A percentile compares a stretch with the other conserved stretches of the same genome.
phyloP scores from a whole-genome alignment of 495 filamentous ascomycete species.

The Penicillium verhagenii region DNA sequence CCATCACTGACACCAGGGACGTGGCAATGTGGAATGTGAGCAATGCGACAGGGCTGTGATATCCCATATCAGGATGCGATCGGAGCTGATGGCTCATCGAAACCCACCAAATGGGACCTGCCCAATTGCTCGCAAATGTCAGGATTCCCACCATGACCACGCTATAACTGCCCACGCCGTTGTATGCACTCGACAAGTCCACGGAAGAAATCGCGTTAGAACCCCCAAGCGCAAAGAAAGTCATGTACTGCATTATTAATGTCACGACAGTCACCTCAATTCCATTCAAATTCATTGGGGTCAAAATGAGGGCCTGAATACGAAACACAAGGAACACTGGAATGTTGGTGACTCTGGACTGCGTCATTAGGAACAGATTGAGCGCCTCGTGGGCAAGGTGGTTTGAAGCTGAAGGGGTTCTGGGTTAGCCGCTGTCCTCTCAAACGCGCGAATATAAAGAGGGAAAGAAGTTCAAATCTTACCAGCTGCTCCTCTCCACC shows the following conservation, averaged over 20 bases:
- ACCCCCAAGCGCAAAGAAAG: constrained; percentile 90
- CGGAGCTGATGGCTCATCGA: constrained; percentile 58
- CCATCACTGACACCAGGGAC: constrained; percentile 73
- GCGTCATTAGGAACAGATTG: constrained; percentile 78
- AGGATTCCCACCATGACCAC: constrained; percentile 68
- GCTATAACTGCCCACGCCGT: constrained; percentile 71
- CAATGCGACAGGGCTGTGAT: constrained; percentile 50
- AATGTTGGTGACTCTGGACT: constrained; percentile 77
- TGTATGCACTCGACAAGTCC: constrained; percentile 80
- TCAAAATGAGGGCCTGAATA: constrained; percentile 53
- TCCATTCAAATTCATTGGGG: constrained; percentile 41
- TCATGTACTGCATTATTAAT: constrained; percentile 66
- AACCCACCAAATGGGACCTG: constrained; percentile 85
- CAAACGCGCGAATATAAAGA: background rate
- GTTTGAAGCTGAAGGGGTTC: constrained; percentile 13
- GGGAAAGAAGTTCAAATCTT: constrained; percentile 7
- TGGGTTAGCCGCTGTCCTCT: constrained; percentile 2
- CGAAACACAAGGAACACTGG: constrained; percentile 79
- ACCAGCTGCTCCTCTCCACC: constrained; percentile 5
- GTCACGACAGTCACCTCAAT: constrained; percentile 62
- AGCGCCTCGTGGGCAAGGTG: constrained; percentile 61
- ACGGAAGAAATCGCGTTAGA: constrained; percentile 90
- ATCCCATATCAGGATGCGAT: constrained; percentile 20
- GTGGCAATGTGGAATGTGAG: constrained; percentile 65
- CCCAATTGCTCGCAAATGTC: constrained; percentile 89